Evolutionary conservation across 257 asterid genomes (phyloP).

Genomic region (Pogostemon cablin): DNA sequence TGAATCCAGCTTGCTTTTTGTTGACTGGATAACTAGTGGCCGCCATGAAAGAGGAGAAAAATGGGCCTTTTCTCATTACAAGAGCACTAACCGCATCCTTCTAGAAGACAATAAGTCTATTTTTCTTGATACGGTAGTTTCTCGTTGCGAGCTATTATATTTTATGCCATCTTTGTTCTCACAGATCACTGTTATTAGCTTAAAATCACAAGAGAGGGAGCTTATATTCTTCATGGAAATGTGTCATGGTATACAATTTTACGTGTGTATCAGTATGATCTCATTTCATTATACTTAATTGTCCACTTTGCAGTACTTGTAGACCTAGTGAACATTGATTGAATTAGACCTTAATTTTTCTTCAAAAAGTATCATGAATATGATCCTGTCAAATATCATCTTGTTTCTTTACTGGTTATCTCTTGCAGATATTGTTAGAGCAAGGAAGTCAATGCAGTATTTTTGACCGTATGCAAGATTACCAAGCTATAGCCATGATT

Average conservation of each 20-base stretch:
- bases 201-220: background rate
- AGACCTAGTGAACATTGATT: background rate
- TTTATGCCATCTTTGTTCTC: background rate
- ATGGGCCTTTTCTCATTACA: slow-evolving; percentile 80
- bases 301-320: background rate
- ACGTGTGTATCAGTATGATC: background rate
- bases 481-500: slow-evolving; percentile 84
- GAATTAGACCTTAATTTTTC: background rate
- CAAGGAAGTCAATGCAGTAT: slow-evolving; percentile 57
- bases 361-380: background rate
- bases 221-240: background rate
- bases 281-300: background rate
- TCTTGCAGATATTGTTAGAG: slow-evolving; percentile 65
- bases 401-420: slow-evolving; percentile 27
- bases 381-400: background rate
- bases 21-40: slow-evolving; percentile 98
- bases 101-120: slow-evolving; percentile 56
- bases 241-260: background rate
- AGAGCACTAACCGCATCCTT: slow-evolving; percentile 76
- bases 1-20: slow-evolving; percentile 76
- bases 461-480: slow-evolving; percentile 70
- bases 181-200: background rate
- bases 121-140: slow-evolving; percentile 79
- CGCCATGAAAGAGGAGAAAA: slow-evolving; percentile 90
- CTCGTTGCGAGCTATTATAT: background rate